These are phyloP conservation scores for Xylariaceae sp. DNA, from an alignment of 2,329 filamentous ascomycete genomes.

Conservation along the genomic window DNA sequence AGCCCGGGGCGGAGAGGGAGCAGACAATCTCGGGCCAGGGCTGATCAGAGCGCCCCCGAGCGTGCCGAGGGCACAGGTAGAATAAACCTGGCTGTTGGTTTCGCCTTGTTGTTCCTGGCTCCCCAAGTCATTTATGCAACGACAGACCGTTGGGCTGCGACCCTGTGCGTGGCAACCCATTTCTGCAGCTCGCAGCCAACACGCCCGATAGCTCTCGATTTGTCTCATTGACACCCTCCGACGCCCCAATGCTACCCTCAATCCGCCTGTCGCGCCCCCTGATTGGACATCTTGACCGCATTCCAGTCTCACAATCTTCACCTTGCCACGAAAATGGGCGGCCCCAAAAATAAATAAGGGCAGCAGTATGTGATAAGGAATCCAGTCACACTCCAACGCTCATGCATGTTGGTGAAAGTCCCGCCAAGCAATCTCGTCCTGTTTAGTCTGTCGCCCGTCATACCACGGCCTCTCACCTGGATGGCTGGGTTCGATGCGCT, in stretches of 20 bases:
- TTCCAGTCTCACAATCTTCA: too few relatives aligned
- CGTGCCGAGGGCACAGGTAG: slow-evolving; percentile 3
- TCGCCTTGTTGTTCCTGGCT: background rate
- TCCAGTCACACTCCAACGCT: background rate
- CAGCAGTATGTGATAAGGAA: slow-evolving; percentile 6
- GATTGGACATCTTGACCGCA: too few relatives aligned
- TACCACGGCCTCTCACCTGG: background rate
- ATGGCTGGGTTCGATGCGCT: background rate
- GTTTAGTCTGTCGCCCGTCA: too few relatives aligned
- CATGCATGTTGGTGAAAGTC: slow-evolving; percentile 1
- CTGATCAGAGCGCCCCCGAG: background rate
- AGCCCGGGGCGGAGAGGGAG: background rate
- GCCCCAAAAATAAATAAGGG: slow-evolving; percentile 2
- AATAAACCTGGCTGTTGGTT: too few relatives aligned
- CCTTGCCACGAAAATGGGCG: too few relatives aligned
- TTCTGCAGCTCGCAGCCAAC: slow-evolving; percentile 13
- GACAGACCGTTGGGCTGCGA: slow-evolving; percentile 3
- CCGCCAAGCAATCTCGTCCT: background rate
- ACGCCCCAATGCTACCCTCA: background rate
- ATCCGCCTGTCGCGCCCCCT: too few relatives aligned
- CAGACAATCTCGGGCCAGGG: slow-evolving; percentile 5
- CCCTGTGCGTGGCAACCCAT: background rate
- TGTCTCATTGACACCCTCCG: background rate
- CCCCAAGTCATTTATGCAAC: slow-evolving; percentile 3
- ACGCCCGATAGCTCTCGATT: background rate